These are phyloP conservation scores for Gossypium aridum DNA, from an alignment of 441 rosid genomes.

Conservation along the genomic window DNA sequence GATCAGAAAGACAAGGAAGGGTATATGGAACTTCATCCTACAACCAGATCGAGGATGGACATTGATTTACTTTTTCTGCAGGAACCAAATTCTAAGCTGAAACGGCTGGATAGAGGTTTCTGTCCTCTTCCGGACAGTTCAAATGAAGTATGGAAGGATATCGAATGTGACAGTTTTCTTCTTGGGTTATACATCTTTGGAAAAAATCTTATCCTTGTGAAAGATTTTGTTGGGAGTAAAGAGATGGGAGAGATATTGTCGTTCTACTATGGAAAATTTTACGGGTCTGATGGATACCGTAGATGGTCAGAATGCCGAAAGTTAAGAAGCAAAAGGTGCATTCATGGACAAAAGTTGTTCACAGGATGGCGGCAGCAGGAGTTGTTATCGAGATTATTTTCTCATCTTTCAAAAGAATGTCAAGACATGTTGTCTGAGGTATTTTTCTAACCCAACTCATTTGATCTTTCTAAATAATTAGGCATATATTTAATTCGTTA, in stretches of 20 bases:
- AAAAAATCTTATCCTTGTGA: slow-evolving; percentile 51
- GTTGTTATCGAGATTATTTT: slow-evolving; percentile 48
- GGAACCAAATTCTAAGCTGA: slow-evolving; percentile 25
- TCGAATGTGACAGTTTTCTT: slow-evolving; percentile 51
- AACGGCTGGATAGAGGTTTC: slow-evolving; percentile 26
- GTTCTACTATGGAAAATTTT: slow-evolving; percentile 74
- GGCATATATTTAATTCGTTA: neutral
- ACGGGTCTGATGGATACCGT: slow-evolving; percentile 41
- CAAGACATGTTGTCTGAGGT: slow-evolving; percentile 57
- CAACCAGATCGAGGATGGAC: slow-evolving; percentile 21
- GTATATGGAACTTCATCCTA: slow-evolving; percentile 7
- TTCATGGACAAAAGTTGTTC: slow-evolving; percentile 58
- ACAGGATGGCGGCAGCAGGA: slow-evolving; percentile 77
- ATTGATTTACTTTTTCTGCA: slow-evolving; percentile 23
- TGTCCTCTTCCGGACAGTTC: slow-evolving; percentile 49
- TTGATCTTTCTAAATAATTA: neutral
- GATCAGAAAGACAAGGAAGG: slow-evolving; percentile 11
- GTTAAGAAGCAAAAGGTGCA: slow-evolving; percentile 37
- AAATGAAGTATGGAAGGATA: slow-evolving; percentile 42
- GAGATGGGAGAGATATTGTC: slow-evolving; percentile 56
- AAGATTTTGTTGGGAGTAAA: slow-evolving; percentile 51
- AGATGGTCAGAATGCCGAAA: slow-evolving; percentile 75
- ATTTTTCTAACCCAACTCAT: slow-evolving; percentile 4
- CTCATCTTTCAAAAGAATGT: slow-evolving; percentile 47
- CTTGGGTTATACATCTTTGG: slow-evolving; percentile 79